Base-by-base conservation (phyloP, 2,329 filamentous ascomycete species). In the Thelonectria blattea region DNA sequence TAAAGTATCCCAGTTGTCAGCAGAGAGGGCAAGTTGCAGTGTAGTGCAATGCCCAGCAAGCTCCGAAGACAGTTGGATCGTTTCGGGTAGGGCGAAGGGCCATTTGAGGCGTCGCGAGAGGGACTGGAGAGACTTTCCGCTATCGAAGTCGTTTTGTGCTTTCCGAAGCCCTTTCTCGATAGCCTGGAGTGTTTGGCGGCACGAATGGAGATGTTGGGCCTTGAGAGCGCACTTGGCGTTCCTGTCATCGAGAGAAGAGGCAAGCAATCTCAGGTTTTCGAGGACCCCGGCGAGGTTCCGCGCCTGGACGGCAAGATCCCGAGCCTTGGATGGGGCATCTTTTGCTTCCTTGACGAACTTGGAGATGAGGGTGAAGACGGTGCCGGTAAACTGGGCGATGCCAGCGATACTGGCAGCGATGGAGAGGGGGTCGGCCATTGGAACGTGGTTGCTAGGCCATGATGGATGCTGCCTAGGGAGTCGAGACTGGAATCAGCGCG, bases 1-100 rank as follows among this genome's bases (percentile, higher is more conserved):
- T 15, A 55, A 55, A 1, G 52, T 20, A 30, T 41, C 52, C 52
- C 48, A 48, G 14, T 20, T 55, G 14, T 55, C 30, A 9, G 52
- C 52, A 3, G 52, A 41, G 18, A 55, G 52, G 5, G 52, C 52
- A 15, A 55, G 43, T 10, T 55, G 42, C 2, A 55, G 30, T 3
- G 11, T 55, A 1, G 18, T n/a, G 27, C 52, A 27, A 15, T 55
- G 52, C 12, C 39, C 20, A 15, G 30, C 9, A 41, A 55, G 52
- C 5, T 47, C 43, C 27, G 52, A 14, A 15, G 8, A 27, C 2
- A 55, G 17, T 17, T 37, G 43, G 18, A 27, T 20, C 2, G 52
- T 55, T 11, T 55, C 52, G 5, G 52, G 18, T 5, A 47, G 4
- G 3, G 27, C n/a, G 4, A 39, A 55, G 2, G 52, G 52, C 52